These are phyloP conservation scores for Sugiyamaella boreocaroliniensis DNA, from an alignment of 805 yeast species.

Conservation along the genomic window DNA sequence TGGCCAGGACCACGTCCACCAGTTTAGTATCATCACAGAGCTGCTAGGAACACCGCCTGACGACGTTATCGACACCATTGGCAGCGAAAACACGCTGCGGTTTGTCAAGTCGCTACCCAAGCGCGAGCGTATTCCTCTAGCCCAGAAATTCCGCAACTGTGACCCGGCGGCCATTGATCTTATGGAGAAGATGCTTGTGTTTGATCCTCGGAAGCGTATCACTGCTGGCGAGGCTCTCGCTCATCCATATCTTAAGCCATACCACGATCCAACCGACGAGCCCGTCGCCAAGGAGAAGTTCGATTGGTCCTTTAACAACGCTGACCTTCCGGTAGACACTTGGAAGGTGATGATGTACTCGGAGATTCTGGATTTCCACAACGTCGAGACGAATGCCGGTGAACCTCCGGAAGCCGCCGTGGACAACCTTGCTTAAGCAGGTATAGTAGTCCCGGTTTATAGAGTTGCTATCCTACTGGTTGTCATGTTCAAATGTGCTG, in stretches of 20 bases:
- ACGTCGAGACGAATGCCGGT: conserved; percentile 45
- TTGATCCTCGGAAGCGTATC: conserved; percentile 90
- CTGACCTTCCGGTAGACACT: conserved; percentile 93
- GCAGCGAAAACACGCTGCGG: conserved; percentile 88
- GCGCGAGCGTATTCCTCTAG: conserved; percentile 84
- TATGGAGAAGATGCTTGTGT: conserved; percentile 81
- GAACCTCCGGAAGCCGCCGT: not conserved
- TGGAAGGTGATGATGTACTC: conserved; percentile 99
- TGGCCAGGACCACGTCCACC: conserved; percentile 97
- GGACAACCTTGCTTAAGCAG: not conserved
- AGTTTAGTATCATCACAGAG: conserved; percentile 94
- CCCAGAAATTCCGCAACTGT: conserved; percentile 68
- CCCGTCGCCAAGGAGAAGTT: conserved; percentile 88
- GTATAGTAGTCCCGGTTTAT: not conserved
- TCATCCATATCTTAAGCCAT: conserved; percentile 89
- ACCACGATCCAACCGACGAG: conserved; percentile 96
- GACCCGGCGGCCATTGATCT: conserved; percentile 71
- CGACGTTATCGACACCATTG: conserved; percentile 92
- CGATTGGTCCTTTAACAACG: conserved; percentile 98
- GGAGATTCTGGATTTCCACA: conserved; percentile 93
- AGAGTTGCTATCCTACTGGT: too few relatives aligned
- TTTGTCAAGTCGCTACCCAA: conserved; percentile 92
- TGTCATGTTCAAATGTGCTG: too few relatives aligned
- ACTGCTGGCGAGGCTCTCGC: conserved; percentile 85
- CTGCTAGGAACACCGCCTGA: conserved; percentile 92